A percentile compares a stretch with the other conserved stretches of the same genome.
Evolutionary conservation across 2,329 filamentous ascomycete species (phyloP).

Genomic region (Colletotrichum siamense): DNA sequence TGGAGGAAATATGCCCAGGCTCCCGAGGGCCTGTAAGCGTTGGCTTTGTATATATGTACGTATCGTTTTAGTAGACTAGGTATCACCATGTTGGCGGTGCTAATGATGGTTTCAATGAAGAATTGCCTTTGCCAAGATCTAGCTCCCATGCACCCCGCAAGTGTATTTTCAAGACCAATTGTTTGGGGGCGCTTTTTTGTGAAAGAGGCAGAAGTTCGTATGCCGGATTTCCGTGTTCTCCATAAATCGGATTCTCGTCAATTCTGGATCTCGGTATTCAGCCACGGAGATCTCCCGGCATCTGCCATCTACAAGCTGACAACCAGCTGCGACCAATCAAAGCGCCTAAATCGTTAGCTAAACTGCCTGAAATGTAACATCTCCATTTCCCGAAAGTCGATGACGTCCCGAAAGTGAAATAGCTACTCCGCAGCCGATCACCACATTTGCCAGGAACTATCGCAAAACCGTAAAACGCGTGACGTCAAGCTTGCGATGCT

Average conservation of each 20-base stretch:
- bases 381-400: neutral
- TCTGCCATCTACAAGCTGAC: neutral
- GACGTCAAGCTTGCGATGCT: constrained; percentile 1
- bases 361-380: neutral
- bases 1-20: constrained; percentile 13
- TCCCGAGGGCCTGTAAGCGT: neutral
- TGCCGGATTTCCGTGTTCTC: neutral
- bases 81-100: neutral
- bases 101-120: neutral
- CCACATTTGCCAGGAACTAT: neutral
- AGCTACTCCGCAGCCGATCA: neutral
- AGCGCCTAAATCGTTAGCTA: neutral
- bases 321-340: neutral
- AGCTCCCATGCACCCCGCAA: neutral
- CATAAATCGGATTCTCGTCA: neutral
- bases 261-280: neutral
- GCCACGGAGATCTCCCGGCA: constrained; percentile 17
- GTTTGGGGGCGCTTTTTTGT: neutral
- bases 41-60: neutral
- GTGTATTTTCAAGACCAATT: neutral
- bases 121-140: neutral
- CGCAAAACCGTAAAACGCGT: neutral
- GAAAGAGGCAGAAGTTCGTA: neutral
- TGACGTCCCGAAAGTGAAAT: constrained; percentile 10
- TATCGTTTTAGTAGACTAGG: neutral